Base-by-base conservation (phyloP, 768 basidiomycete genomes). In the Cystobasidium tubakii region DNA sequence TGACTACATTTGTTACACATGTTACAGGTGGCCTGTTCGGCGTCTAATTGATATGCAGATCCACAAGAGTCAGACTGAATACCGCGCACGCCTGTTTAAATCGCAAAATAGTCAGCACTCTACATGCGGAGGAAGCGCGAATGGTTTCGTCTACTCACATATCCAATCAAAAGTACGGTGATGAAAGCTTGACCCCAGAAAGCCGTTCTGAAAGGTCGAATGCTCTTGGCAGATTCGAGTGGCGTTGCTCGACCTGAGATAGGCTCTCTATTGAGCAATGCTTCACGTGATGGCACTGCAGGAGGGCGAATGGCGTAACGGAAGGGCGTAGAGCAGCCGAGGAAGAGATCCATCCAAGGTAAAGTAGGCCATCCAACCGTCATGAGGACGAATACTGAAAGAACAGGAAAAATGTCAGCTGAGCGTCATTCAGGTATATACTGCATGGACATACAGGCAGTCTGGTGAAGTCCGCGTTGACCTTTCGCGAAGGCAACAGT, bases 321-420 rank as follows among this genome's bases (percentile, higher is more conserved):
- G 27, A 75, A 70, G 17, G 74, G 66, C 23, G 43, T 62, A 34
- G 46, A 27, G 29, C 31, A 75, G 21, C 55, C 74, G 19, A 66
- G 12, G 6, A 72, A 23, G 9, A 62, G 39, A 39, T 71, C 39
- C 21, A 75, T 46, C 66, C 55, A 75, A 25, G 54, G 70, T 23
- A 75, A 39, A 7, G 74, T 70, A 10, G 74, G 74, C 74, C 74
- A 75, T 21, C 27, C 70, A 15, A 75, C 69, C 25, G 74, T 75
- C 57, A 75, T 60, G 27, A 75, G 43, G 27, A 75, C n/a, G 23
- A 72, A 57, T 57, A 75, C 74, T 75, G 27, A 17, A 42, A 1
- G 36, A n/a, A 27, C 17, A 60, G 50, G 21, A 36, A 15, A 1
- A 21, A n/a, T 2, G 10, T 71, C 31, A 71, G 69, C 69, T 31